Evolutionary conservation across 495 filamentous ascomycete genomes (phyloP).

Genomic region (Mytilinidion resinicola): DNA sequence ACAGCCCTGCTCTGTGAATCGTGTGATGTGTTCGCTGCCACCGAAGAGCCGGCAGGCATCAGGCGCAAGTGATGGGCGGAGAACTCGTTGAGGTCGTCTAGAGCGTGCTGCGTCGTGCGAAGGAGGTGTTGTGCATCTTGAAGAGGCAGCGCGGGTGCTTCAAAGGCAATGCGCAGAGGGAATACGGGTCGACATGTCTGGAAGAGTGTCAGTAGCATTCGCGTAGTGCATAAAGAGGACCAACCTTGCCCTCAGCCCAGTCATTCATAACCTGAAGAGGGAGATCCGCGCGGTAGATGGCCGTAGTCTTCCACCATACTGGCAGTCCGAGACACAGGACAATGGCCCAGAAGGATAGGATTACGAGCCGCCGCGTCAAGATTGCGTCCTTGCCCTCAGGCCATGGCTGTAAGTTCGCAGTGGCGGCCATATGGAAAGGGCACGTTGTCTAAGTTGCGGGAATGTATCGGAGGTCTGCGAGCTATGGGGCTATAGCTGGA

Average conservation of each 20-base stretch:
- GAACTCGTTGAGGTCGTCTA: slow-evolving; percentile 88
- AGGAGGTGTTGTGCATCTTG: slow-evolving; percentile 71
- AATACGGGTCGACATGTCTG: slow-evolving; percentile 85
- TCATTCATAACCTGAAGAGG: slow-evolving; percentile 81
- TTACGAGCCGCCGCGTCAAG: slow-evolving; percentile 61
- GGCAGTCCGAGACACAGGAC: slow-evolving; percentile 80
- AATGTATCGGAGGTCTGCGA: too few species aligned
- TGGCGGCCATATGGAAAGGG: slow-evolving; percentile 5
- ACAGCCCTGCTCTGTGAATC: background rate
- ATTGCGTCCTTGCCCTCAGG: slow-evolving; percentile 67
- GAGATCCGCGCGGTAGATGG: slow-evolving; percentile 80
- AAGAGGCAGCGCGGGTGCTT: slow-evolving; percentile 59
- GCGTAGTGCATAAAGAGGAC: slow-evolving; percentile 15
- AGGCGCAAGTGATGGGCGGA: slow-evolving; percentile 82
- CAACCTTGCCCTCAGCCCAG: slow-evolving; percentile 89
- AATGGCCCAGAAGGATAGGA: slow-evolving; percentile 86
- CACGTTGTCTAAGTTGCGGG: too few species aligned
- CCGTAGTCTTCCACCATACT: slow-evolving; percentile 96
- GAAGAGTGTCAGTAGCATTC: slow-evolving; percentile 19
- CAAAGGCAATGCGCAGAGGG: slow-evolving; percentile 73
- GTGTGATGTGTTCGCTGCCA: slow-evolving; percentile 20
- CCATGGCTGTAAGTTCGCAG: slow-evolving; percentile 49
- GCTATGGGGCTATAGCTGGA: too few species aligned
- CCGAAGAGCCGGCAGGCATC: slow-evolving; percentile 51
- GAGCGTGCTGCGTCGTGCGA: slow-evolving; percentile 77